Conservation (phyloP, 2,329 filamentous ascomycete species). For the Leptographium wingfieldii region DNA sequence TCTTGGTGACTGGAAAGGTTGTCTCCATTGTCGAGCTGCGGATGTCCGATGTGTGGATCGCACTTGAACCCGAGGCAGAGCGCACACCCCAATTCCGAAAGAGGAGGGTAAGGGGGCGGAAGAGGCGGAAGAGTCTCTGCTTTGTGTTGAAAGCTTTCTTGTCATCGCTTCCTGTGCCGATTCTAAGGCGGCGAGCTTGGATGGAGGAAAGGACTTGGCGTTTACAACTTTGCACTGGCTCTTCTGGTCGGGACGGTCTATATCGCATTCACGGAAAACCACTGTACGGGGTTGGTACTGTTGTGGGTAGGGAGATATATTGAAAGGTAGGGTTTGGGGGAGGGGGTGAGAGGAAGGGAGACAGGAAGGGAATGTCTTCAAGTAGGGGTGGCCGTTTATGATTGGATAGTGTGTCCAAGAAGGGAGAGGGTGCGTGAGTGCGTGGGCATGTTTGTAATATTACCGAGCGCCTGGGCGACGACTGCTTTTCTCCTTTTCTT, state of each 20-base stretch:
- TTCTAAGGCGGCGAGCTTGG: not conserved
- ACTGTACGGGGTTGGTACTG: not conserved
- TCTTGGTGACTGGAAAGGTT: slow-evolving; percentile 1
- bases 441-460: slow-evolving; percentile 10
- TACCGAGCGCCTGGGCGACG: slow-evolving; percentile 7
- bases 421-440: not conserved
- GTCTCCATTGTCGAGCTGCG: not conserved
- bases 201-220: not conserved
- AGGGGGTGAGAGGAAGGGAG: not conserved
- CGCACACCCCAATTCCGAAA: not conserved
- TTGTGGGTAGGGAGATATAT: not conserved
- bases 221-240: not conserved
- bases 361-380: not conserved
- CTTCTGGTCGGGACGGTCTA: slow-evolving; percentile 2
- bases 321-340: not conserved
- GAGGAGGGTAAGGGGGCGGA: not conserved
- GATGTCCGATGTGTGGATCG: not conserved
- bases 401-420: slow-evolving; percentile 7
- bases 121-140: not conserved
- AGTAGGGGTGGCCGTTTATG: not conserved
- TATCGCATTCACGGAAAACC: not conserved
- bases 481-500: not conserved
- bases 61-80: not conserved
- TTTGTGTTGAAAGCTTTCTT: not conserved
- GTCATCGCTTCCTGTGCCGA: not conserved